These are phyloP conservation scores for Suillus cothurnatus DNA, from an alignment of 768 basidiomycete genomes.

Conservation along the genomic window DNA sequence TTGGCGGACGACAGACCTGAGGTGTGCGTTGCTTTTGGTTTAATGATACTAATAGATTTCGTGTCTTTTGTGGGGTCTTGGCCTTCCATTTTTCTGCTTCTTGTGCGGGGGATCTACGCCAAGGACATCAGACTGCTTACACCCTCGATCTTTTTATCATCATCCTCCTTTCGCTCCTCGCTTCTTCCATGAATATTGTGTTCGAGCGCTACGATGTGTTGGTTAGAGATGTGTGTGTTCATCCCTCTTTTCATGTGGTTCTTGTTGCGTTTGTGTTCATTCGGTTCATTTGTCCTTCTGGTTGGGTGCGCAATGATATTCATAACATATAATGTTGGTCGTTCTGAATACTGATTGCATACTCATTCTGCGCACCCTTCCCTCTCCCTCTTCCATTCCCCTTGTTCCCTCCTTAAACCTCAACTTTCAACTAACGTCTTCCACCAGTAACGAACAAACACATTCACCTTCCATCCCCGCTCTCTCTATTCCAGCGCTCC, in stretches of 20 bases:
- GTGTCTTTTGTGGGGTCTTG: not conserved
- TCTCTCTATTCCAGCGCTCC: not conserved
- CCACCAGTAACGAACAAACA: not conserved
- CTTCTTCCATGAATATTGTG: constrained; percentile 54
- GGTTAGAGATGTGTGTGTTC: constrained; percentile 55
- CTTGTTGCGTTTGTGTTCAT: not conserved
- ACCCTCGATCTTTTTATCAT: constrained; percentile 58
- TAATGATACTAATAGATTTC: not conserved
- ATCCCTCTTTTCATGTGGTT: not conserved
- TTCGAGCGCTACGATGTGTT: constrained; percentile 69
- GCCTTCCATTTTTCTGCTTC: not conserved
- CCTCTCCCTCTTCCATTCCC: not conserved
- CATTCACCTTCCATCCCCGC: not conserved
- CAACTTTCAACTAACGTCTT: not conserved
- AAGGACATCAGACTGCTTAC: constrained; percentile 57
- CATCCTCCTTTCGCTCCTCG: constrained; percentile 57
- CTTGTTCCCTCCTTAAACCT: not conserved
- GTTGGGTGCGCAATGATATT: not conserved
- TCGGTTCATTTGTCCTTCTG: not conserved
- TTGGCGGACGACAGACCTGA: constrained; percentile 57
- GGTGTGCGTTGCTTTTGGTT: constrained; percentile 37
- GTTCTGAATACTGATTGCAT: not conserved
- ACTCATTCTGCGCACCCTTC: not conserved
- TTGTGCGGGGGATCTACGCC: not conserved
- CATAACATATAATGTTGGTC: rapidly evolving